Conservation (phyloP, 108 stramenopile genomes). For the Nitzschia sp. region DNA sequence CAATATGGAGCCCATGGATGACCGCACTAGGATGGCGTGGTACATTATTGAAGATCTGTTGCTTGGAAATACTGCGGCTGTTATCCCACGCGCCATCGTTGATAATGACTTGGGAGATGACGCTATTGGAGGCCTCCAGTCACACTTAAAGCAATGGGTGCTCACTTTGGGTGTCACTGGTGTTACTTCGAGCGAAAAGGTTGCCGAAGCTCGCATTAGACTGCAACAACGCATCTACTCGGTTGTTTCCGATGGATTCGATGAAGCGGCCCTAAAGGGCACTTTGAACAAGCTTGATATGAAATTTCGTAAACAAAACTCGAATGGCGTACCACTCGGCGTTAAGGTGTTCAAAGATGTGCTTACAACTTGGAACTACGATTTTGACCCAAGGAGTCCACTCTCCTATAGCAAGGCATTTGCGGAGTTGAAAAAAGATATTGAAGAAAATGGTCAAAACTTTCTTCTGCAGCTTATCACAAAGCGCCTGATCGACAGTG, state of each 20-base stretch:
- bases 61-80: slow-evolving; percentile 67
- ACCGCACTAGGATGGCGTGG: slow-evolving; percentile 76
- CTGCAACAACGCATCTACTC: slow-evolving; percentile 59
- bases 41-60: slow-evolving; percentile 77
- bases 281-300: slow-evolving; percentile 90
- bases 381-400: slow-evolving; percentile 58
- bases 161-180: slow-evolving; percentile 87
- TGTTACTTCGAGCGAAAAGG: slow-evolving; percentile 42
- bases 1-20: slow-evolving; percentile 67
- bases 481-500: slow-evolving; percentile 71
- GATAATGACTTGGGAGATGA: slow-evolving; percentile 52
- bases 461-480: slow-evolving; percentile 70
- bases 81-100: slow-evolving; percentile 49
- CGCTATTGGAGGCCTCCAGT: slow-evolving; percentile 38
- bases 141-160: slow-evolving; percentile 26
- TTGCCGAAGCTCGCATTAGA: slow-evolving; percentile 47
- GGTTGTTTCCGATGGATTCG: slow-evolving; percentile 77
- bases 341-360: slow-evolving; percentile 79
- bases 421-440: slow-evolving; percentile 66
- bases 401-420: slow-evolving; percentile 75
- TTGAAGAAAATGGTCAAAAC: slow-evolving; percentile 52
- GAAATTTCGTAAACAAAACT: slow-evolving; percentile 59
- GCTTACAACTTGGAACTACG: slow-evolving; percentile 88
- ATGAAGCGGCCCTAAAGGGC: slow-evolving; percentile 64
- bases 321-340: slow-evolving; percentile 75